Conservation (phyloP, 1,139 yeast species). For the Lodderomyces oxycetoniae region DNA sequence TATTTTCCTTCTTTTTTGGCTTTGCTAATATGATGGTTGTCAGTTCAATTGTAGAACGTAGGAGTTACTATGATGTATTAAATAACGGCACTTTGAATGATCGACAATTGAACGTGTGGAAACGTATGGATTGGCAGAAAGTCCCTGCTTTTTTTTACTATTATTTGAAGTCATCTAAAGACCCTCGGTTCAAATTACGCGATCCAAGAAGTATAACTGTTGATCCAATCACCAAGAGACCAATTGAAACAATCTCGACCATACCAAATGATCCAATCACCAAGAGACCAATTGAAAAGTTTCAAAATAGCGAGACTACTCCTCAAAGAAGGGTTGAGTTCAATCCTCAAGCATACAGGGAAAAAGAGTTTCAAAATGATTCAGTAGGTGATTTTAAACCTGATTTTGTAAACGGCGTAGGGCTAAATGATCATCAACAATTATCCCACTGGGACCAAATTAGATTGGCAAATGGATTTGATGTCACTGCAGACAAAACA, state of each 20-base stretch:
- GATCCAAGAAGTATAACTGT: slow-evolving; percentile 8
- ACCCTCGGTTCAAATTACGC: slow-evolving; percentile 23
- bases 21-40: slow-evolving; percentile 21
- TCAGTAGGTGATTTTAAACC: not conserved
- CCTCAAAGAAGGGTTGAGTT: slow-evolving; percentile 3
- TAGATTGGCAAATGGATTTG: slow-evolving; percentile 25
- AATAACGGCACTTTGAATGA: slow-evolving; percentile 9
- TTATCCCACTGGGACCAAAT: slow-evolving; percentile 26
- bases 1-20: slow-evolving; percentile 32
- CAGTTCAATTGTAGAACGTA: slow-evolving; percentile 22
- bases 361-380: slow-evolving; percentile 1
- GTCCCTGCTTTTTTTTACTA: slow-evolving; percentile 35
- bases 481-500: slow-evolving; percentile 4
- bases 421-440: slow-evolving; percentile 5
- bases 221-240: slow-evolving; percentile 2
- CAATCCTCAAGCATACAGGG: slow-evolving; percentile 8
- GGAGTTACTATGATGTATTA: slow-evolving; percentile 19
- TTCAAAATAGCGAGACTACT: too few relatives aligned
- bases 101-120: slow-evolving; percentile 27
- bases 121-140: slow-evolving; percentile 34
- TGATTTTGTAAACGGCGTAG: slow-evolving; percentile 1
- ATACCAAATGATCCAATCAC: slow-evolving; percentile 1
- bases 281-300: not conserved
- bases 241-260: slow-evolving; percentile 2
- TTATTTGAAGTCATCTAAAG: slow-evolving; percentile 30